phyloP scores from a whole-genome alignment of 163 green algal genomes.

The Smithsoniella earleae region DNA sequence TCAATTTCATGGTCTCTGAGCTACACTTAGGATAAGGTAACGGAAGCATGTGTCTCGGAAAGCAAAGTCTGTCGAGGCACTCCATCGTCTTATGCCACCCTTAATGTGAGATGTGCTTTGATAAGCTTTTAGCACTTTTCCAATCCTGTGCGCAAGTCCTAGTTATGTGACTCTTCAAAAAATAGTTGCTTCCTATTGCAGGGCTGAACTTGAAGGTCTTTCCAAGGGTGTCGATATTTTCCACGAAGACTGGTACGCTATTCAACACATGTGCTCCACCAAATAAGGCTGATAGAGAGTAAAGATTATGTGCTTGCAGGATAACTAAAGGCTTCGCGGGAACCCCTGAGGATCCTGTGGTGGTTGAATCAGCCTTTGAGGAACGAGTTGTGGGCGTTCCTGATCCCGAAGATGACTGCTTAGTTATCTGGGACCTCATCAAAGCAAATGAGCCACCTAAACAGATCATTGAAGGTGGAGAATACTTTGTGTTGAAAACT shows the following conservation, averaged over 20 bases:
- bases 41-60: too few relatives aligned
- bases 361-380: constrained; percentile 54
- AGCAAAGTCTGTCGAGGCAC: too few relatives aligned
- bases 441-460: constrained; percentile 61
- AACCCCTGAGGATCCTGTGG: constrained; percentile 63
- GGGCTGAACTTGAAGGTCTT: constrained; percentile 48
- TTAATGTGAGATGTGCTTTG: too few relatives aligned
- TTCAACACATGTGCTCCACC: too few relatives aligned
- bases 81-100: too few relatives aligned
- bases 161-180: background rate
- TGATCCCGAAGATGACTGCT: constrained; percentile 73
- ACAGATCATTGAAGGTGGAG: constrained; percentile 69
- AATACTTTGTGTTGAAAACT: constrained; percentile 74
- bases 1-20: too few relatives aligned
- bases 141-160: background rate
- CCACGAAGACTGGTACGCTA: constrained; percentile 52
- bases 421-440: constrained; percentile 64
- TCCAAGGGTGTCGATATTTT: constrained; percentile 53
- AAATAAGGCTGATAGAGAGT: background rate
- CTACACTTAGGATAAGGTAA: too few relatives aligned
- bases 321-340: constrained; percentile 37
- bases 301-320: constrained; percentile 22
- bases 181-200: too few relatives aligned
- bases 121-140: background rate
- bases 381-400: constrained; percentile 68